A percentile compares a stretch with the other conserved stretches of the same genome.
These are phyloP conservation scores for Botryosphaeria dothidea DNA, from an alignment of 2,329 filamentous ascomycete genomes.

Conservation along the genomic window DNA sequence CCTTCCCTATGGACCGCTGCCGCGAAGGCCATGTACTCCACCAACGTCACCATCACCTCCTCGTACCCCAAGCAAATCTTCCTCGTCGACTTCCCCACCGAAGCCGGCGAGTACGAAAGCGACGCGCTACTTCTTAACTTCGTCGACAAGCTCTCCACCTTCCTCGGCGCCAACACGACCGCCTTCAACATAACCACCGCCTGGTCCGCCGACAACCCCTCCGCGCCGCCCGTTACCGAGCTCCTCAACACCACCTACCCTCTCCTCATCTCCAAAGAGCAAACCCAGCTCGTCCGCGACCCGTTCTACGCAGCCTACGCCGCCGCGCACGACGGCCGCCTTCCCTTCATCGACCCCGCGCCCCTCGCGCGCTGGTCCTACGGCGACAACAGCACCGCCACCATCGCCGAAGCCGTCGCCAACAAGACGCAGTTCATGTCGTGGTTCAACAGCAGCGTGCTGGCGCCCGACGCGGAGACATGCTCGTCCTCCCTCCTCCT, in stretches of 20 bases:
- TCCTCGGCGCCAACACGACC: constrained; percentile 42
- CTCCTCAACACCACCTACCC: constrained; percentile 50
- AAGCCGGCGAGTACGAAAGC: constrained; percentile 33
- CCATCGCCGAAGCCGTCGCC: constrained; percentile 45
- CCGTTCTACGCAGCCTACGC: constrained; percentile 55
- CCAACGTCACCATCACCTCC: constrained; percentile 45
- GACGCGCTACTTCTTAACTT: constrained; percentile 44
- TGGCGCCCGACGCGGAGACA: constrained; percentile 42
- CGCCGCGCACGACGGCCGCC: constrained; percentile 45
- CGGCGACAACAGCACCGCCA: constrained; percentile 41
- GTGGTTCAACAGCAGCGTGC: constrained; percentile 52
- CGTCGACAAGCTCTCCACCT: constrained; percentile 43
- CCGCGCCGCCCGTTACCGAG: constrained; percentile 32
- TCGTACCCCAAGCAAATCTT: constrained; percentile 45
- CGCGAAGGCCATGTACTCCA: constrained; percentile 46
- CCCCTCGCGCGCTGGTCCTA: constrained; percentile 52
- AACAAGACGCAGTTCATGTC: constrained; percentile 53
- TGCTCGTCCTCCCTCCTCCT: constrained; percentile 54
- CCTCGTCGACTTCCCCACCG: constrained; percentile 45
- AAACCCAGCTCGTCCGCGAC: constrained; percentile 47
- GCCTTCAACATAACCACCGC: constrained; percentile 38
- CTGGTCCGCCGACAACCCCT: constrained; percentile 37
- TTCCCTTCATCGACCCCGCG: constrained; percentile 52
- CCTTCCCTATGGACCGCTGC: constrained; percentile 46
- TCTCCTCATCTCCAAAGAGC: constrained; percentile 50